Base-by-base conservation (phyloP, 1,284 basidiomycete genomes). In the Xanthoconium separans region DNA sequence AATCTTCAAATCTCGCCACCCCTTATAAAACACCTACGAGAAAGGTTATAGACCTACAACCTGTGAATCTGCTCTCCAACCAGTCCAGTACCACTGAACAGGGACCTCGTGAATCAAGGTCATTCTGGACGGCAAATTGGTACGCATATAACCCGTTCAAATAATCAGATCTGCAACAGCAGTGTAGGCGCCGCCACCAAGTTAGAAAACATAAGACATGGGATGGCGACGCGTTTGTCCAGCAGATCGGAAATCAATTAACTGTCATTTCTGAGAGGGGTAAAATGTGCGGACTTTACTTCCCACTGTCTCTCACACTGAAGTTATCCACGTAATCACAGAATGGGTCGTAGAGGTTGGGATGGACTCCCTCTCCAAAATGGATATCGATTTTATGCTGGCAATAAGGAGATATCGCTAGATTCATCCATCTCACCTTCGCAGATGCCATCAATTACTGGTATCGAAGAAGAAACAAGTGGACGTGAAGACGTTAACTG, bases 201-300 rank as follows among this genome's bases (percentile, higher is more conserved):
- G 75, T 75, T 22, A 87, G 81, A 70, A 95, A 94, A 73, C 83
- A 94, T 67, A 93, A 93, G 70, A 93, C 87, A 2, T 95, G 93
- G 93, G 92, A 95, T 61, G 90, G 88, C 4, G 87, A 89, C 61
- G 86, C 80, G 5, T 88, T 77, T 63, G 72, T 91, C 15, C 79
- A 80, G 24, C 71, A 76, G 37, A 67, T 70, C 39, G 77, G 73
- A 8, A 76, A 76, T 10, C 81, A 78, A 55, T 64, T 87, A 16
- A 81, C 77, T 1, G 77, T 91, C 70, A 72, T 88, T 29, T 83
- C 84, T 3, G 88, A 91, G 58, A 77, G 78, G 47, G 89, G 89
- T 13, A 82, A 85, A 71, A 70, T 82, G 89, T 90, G 65, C 27
- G 61, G 41, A 47, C 33, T 27, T 51, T 15, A 16, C n/a, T 54